Conservation (phyloP, 176 grass and related monocot genomes). For the Zizania latifolia region DNA sequence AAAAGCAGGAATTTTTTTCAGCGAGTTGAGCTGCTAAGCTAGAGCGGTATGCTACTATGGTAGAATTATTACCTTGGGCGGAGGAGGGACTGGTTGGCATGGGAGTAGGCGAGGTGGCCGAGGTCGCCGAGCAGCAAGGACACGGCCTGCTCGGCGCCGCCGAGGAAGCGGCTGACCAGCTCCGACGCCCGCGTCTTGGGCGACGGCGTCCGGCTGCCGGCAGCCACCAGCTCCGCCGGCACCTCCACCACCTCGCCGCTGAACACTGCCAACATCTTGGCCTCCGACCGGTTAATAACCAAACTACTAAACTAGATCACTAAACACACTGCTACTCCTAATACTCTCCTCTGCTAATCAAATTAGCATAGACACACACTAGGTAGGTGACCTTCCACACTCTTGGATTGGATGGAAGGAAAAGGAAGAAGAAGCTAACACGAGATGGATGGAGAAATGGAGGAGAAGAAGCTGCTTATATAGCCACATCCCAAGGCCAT, state of each 20-base stretch:
- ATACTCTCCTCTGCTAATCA: not conserved
- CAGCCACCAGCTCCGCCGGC: slow-evolving; percentile 76
- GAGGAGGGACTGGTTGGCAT: slow-evolving; percentile 59
- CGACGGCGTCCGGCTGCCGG: slow-evolving; percentile 79
- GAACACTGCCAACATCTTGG: slow-evolving; percentile 79
- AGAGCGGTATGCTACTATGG: too few relatives aligned
- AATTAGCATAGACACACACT: not conserved
- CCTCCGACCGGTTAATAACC: not conserved
- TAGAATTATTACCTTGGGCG: slow-evolving; percentile 53
- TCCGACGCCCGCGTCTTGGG: slow-evolving; percentile 66
- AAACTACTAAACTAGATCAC: not conserved
- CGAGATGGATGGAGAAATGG: not conserved
- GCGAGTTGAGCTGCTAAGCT: too few relatives aligned
- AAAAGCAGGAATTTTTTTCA: too few relatives aligned
- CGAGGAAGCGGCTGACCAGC: slow-evolving; percentile 63
- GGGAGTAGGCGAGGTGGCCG: slow-evolving; percentile 69
- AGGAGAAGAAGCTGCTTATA: not conserved
- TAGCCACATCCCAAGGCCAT: not conserved
- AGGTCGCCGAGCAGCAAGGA: slow-evolving; percentile 53
- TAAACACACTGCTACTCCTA: not conserved
- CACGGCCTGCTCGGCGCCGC: slow-evolving; percentile 30
- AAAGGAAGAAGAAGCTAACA: not conserved
- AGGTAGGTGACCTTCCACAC: slow-evolving; percentile 3
- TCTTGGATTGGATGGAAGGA: not conserved
- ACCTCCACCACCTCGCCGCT: slow-evolving; percentile 80